Base-by-base conservation (phyloP, 2,329 filamentous ascomycete genomes). In the Orbilia javanica region DNA sequence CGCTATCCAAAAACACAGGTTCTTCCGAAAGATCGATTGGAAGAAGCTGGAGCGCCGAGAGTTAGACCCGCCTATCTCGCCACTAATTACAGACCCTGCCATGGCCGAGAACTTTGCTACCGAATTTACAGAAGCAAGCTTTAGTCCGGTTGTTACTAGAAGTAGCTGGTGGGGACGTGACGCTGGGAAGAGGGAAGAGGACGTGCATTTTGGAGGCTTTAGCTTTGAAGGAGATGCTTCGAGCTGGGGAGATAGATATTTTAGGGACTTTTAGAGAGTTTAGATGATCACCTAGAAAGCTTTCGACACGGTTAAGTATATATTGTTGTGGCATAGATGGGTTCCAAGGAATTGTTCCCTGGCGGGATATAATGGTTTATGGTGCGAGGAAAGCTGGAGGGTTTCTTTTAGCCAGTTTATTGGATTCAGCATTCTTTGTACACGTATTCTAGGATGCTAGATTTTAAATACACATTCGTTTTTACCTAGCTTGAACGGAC, bases 11-110 rank as follows among this genome's bases (percentile, higher is more conserved):
- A 90, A 91, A 79, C 96, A 99, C 83, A 90, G 96, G 8, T 99
- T 99, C 87, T 99, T 99, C 88, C 90, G 93, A 83, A 96, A 93
- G 86, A 96, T 99, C 82, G 91, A 99, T 85, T 99, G 96, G 96
- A 91, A 90, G 85, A 91, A 90, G 82, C 88, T 99, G 13, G 93
- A 92, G 79, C 90, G 89, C 29, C 89, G 95, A 39, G 93, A 97
- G 84, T 81, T 97, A 55, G 91, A 93, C 81, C 92, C 96, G 0
- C 96, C 96, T 0, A 98, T 99, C 81, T 90, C 92, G 83, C 96
- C 96, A 15, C 88, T 98, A 82, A 95, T 99, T 82, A 98, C 96
- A 0, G 94, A 99, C 82, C 96, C 96, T 0, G 94, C 96, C 84
- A 87, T 97, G 53, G 96, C 96, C 0, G 96, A 99, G 88, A 99